A percentile compares a stretch with the other conserved stretches of the same genome.
phyloP scores from a whole-genome alignment of 257 asterid genomes.

The Pogostemon cablin region DNA sequence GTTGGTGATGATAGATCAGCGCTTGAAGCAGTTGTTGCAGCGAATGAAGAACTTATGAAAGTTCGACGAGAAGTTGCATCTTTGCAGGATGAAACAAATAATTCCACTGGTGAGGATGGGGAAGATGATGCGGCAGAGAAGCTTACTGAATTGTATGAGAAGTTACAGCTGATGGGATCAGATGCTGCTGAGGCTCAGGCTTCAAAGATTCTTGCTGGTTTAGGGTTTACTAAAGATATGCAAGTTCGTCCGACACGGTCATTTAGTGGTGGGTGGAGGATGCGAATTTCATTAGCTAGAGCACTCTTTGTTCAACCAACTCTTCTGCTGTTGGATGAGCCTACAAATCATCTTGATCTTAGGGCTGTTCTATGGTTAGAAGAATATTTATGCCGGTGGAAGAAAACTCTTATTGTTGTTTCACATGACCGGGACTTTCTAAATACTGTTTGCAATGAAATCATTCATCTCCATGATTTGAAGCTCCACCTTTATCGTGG shows the following conservation, averaged over 20 bases:
- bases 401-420: constrained; percentile 73
- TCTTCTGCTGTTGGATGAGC: constrained; percentile 65
- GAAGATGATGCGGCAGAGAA: constrained; percentile 50
- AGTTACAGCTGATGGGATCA: constrained; percentile 66
- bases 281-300: constrained; percentile 74
- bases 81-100: constrained; percentile 46
- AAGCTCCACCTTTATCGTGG: constrained; percentile 66
- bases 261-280: constrained; percentile 84
- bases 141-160: constrained; percentile 65
- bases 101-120: constrained; percentile 38
- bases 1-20: constrained; percentile 63
- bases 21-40: constrained; percentile 67
- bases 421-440: constrained; percentile 73
- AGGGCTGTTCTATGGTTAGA: constrained; percentile 78
- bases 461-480: constrained; percentile 67
- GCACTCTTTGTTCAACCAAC: constrained; percentile 83
- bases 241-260: constrained; percentile 64
- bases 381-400: constrained; percentile 73
- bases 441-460: constrained; percentile 60
- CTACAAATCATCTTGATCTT: constrained; percentile 77
- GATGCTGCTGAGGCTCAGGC: constrained; percentile 86
- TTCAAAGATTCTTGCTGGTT: constrained; percentile 72
- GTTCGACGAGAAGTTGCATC: constrained; percentile 60
- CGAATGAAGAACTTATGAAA: constrained; percentile 64
- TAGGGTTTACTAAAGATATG: constrained; percentile 73